Evolutionary conservation across 23 red algal species (phyloP).

Genomic region (Gracilaria gracilis): DNA sequence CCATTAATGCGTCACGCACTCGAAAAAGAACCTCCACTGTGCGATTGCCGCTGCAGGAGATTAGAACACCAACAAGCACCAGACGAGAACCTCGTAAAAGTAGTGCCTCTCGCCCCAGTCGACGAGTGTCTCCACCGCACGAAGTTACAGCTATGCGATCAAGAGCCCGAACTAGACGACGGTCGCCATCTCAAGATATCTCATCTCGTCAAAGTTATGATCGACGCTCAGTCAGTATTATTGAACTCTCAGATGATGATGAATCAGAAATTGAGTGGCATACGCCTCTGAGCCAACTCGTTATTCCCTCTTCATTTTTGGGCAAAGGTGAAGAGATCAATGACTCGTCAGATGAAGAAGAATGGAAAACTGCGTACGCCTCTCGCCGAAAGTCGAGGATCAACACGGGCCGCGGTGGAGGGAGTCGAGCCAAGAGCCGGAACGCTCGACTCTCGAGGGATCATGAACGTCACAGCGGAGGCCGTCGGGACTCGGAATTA

Average conservation of each 20-base stretch:
- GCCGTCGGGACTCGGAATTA: background rate
- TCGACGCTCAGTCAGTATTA: background rate
- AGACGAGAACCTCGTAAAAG: background rate
- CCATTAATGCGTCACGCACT: background rate
- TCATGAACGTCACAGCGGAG: background rate
- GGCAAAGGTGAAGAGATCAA: background rate
- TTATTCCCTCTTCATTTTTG: background rate
- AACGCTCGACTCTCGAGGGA: background rate
- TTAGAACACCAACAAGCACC: background rate
- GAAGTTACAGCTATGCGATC: background rate
- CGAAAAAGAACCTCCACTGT: background rate
- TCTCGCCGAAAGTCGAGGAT: background rate
- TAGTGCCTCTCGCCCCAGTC: too few relatives aligned
- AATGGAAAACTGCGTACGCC: slow-evolving; percentile 1
- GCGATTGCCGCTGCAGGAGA: background rate
- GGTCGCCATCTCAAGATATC: background rate
- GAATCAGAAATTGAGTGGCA: slow-evolving; percentile 10
- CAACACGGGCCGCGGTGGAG: background rate
- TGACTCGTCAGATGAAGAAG: background rate
- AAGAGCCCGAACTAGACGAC: background rate
- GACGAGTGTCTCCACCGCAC: background rate
- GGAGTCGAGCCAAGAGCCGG: background rate
- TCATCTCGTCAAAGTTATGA: background rate
- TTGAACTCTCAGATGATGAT: slow-evolving; percentile 4
- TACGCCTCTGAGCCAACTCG: background rate